Conservation (phyloP, 257 asterid genomes). For the Solanum habrochaites region DNA sequence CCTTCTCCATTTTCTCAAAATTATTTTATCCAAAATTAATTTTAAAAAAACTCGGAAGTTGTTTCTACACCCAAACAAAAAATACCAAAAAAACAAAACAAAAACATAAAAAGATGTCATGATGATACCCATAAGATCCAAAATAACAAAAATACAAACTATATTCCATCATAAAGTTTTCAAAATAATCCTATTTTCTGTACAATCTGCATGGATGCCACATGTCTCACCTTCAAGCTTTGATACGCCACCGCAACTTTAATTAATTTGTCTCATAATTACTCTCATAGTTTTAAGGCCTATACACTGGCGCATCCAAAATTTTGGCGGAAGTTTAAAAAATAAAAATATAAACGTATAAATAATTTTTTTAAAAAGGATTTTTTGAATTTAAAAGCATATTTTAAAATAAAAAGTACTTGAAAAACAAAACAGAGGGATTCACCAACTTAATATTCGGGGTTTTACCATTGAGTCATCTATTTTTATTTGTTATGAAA, state of each 20-base stretch:
- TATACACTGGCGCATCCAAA: too few species aligned
- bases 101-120: background rate
- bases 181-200: background rate
- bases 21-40: too few species aligned
- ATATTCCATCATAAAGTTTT: background rate
- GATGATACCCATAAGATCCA: background rate
- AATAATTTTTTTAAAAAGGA: accelerated
- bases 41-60: background rate
- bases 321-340: accelerated
- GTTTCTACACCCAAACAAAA: background rate
- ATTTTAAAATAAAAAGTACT: too few species aligned
- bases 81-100: background rate
- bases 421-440: too few species aligned
- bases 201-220: slow-evolving; percentile 21
- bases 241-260: background rate
- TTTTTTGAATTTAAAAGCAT: too few species aligned
- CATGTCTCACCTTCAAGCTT: background rate
- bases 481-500: too few species aligned
- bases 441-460: too few species aligned
- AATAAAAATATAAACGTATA: too few species aligned
- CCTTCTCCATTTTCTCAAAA: too few species aligned
- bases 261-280: background rate
- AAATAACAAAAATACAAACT: background rate
- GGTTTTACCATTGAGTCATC: too few species aligned
- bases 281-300: background rate